These are phyloP conservation scores for Melanomma pulvis-pyrius DNA, from an alignment of 495 filamentous ascomycete genomes.

Conservation along the genomic window DNA sequence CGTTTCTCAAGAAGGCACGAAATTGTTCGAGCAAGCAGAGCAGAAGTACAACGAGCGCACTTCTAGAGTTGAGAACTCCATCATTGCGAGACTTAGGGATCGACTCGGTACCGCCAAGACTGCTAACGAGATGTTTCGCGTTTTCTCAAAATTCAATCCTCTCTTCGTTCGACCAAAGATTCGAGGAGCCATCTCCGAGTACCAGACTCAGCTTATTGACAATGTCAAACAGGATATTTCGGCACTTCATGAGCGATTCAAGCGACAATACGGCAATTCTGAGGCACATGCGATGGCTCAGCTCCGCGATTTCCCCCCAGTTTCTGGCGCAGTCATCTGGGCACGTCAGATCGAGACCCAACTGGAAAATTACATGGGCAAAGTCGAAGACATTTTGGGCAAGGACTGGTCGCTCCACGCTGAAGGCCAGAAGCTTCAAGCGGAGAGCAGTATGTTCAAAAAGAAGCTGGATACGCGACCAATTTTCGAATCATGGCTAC, in stretches of 20 bases:
- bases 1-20: constrained; percentile 83
- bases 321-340: constrained; percentile 96
- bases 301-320: constrained; percentile 88
- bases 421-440: constrained; percentile 90
- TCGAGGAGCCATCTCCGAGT: constrained; percentile 93
- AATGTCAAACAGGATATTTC: constrained; percentile 95
- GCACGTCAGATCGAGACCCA: constrained; percentile 95
- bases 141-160: constrained; percentile 99
- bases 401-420: constrained; percentile 90
- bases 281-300: constrained; percentile 98
- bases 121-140: constrained; percentile 98
- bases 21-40: constrained; percentile 88
- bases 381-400: constrained; percentile 93
- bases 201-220: constrained; percentile 94
- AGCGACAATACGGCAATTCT: constrained; percentile 96
- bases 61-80: constrained; percentile 95
- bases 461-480: constrained; percentile 93
- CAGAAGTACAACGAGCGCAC: constrained; percentile 96
- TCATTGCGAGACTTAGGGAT: constrained; percentile 92
- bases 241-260: constrained; percentile 92
- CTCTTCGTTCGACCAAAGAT: constrained; percentile 98
- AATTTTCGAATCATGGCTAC: constrained; percentile 92
- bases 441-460: constrained; percentile 84
- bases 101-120: constrained; percentile 92
- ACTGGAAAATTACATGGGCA: constrained; percentile 93